Evolutionary conservation across 768 basidiomycete genomes (phyloP), one percentile per base, ranked within the genome.

Genomic region (Lanmaoa rubissima): DNA sequence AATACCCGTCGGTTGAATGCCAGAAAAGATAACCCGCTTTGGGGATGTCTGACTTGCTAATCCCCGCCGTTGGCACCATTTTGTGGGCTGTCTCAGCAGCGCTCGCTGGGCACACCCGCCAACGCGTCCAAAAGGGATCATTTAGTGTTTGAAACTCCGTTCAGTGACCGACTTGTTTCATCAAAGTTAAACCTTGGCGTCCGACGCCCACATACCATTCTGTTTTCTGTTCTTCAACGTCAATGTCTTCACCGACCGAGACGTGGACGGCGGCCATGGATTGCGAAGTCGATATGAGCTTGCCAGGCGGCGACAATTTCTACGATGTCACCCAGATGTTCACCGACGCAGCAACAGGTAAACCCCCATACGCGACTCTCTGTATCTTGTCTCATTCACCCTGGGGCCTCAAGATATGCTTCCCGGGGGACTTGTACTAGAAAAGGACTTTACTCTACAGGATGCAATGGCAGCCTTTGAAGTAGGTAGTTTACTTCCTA

Each of bases 381-480:
- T 32, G 2, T 16, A 9, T 51, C 5, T 50, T 55, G 31, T 59
- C 14, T 58, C 34, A 54, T 60, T 61, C 36, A 59, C 47, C 48
- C 57, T 61, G 43, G 50, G 3, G 56, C 76, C 36, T 36, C 48
- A 54, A 82, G 92, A 84, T 41, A 84, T 96, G 82, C 75, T 80
- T 32, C 74, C 79, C 0, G 85, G 83, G 13, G 78, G 78, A 38
- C 73, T 93, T 55, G 57, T 94, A 7, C 79, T 92, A 35, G 84
- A 83, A 64, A 81, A 85, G 1, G 83, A 81, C 32, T 88, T 92
- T 62, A 82, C 83, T 17, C 76, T 96, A 46, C 81, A 87, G 58
- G 94, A 98, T 58, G 87, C 92, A n/a, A 96, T 98, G 94, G 90
- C 89, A 63, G 90, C 92, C 14, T 85, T 97, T 53, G 90, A 94